phyloP scores from a whole-genome alignment of 345 rosid genomes.

The Sonneratia caseolaris region DNA sequence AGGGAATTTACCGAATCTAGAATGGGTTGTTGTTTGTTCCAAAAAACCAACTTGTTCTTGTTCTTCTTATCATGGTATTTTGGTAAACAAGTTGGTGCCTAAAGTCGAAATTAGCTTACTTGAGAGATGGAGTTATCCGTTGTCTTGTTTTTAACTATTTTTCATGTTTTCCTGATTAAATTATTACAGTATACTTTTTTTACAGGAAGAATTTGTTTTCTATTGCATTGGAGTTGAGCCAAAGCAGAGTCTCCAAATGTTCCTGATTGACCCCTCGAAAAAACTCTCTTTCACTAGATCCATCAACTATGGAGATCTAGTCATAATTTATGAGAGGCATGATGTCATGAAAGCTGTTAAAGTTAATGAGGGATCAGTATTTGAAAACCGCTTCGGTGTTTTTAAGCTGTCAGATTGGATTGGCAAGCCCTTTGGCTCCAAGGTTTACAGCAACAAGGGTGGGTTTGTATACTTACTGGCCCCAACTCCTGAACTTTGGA shows the following conservation, averaged over 20 bases:
- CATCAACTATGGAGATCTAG: conserved; percentile 66
- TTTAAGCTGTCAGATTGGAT: conserved; percentile 91
- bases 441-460: conserved; percentile 80
- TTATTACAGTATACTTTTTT: not conserved
- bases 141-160: not conserved
- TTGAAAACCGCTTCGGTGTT: conserved; percentile 83
- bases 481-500: conserved; percentile 94
- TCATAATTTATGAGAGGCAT: conserved; percentile 73
- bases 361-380: conserved; percentile 44
- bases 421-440: conserved; percentile 87
- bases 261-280: conserved; percentile 38
- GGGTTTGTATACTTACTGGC: conserved; percentile 70
- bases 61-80: too few species aligned
- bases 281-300: conserved; percentile 44
- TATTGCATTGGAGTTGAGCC: not conserved
- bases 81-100: too few species aligned
- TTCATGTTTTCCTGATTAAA: not conserved
- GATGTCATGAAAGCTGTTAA: conserved; percentile 73
- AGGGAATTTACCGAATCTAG: too few species aligned
- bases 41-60: too few species aligned
- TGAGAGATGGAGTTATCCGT: not conserved
- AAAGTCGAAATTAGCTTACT: not conserved
- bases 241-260: conserved; percentile 23
- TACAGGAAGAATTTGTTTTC: not conserved
- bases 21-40: too few species aligned